Base-by-base conservation (phyloP, 768 basidiomycete genomes). In the Boletus speciosus region DNA sequence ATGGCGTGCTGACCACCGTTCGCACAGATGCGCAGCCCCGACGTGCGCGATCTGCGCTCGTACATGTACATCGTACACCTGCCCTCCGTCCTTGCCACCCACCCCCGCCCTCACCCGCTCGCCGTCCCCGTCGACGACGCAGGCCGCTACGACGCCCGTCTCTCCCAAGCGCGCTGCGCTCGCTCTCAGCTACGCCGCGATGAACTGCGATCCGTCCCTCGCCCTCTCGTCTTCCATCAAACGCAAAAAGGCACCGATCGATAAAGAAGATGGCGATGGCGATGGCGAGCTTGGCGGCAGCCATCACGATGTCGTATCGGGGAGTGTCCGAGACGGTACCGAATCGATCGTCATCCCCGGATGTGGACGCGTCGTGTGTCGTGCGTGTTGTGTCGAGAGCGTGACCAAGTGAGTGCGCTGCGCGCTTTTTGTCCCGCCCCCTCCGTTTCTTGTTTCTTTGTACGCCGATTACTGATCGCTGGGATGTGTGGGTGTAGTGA, bases 31-130 rank as follows among this genome's bases (percentile, higher is more conserved):
- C 47, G 48, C 65, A 16, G 62, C 69, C 11, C 58, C 67, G 40
- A 72, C 65, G 16, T 75, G 74, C 48, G 58, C 63, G 4, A 65
- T 75, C 40, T 75, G 74, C 46, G 60, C 74, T 15, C 65, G 74
- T 12, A 76, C 66, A 27, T 75, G 74, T 45, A 71, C 70, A 25
- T 72, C 67, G 1, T 69, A 64, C 27, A 68, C 58, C 31, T 60
- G 60, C 15, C 68, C 66, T 2, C 55, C 64, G 12, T 75, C 72
- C 34, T 48, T 64, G 21, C 73, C 74, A 23, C 71, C 73, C 2
- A 75, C 73, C 1, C 74, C 73, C 3, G 68, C 67, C 21, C 66
- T 73, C 46, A 73, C 71, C 2, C 64, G 65, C 37, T 69, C 71
- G 5, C 65, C 74, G 7, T 70, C 69, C 31, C 65, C 60, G 12